Evolutionary conservation across 768 basidiomycete species (phyloP), one percentile per base, ranked within the genome.

Genomic region (Mycena filopes): DNA sequence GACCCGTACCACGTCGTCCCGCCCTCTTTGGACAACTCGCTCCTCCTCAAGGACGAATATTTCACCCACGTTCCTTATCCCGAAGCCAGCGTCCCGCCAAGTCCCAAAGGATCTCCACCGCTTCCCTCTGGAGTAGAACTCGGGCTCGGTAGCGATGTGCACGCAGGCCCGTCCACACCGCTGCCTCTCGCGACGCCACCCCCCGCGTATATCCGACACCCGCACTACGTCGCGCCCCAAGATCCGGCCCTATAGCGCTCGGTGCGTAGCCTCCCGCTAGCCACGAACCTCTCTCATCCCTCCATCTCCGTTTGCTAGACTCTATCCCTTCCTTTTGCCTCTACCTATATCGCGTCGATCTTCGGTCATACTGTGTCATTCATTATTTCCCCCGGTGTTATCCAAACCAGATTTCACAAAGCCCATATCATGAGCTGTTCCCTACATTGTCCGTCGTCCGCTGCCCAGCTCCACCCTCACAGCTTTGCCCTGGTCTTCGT

Each of bases 1-100:
- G 75, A 77, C 46, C 75, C 74, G 21, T 75, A 72, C 38, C 72
- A 65, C 46, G 59, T 68, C 65, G 71, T 73, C 33, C 55, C 70
- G 42, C 60, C 57, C 7, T 72, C 66, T 5, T 63, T 74, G n/a
- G 69, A 74, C 53, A 56, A 67, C 26, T 76, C 78, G 26, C 51
- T 74, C 20, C 69, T 75, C 31, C 63, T 70, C 16, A 69, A 71
- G 16, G 69, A 74, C 55, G 59, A 46, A 2, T 63, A 71, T 2
- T 74, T 74, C 62, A 63, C 12, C 18, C 65, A 47, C 23, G 41
- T 60, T 12, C 36, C 55, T 23, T 42, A 56, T 23, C 65, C 65
- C 25, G 54, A 56, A 12, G 59, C 8, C 20, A 45, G 25, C 42
- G 23, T 61, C 41, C 25, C 43, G 33, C 38, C 63, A 29, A 55